Evolutionary conservation across 1,139 yeast species (phyloP), one percentile per base, ranked within the genome.

Genomic region (Blastobotrys apis): DNA sequence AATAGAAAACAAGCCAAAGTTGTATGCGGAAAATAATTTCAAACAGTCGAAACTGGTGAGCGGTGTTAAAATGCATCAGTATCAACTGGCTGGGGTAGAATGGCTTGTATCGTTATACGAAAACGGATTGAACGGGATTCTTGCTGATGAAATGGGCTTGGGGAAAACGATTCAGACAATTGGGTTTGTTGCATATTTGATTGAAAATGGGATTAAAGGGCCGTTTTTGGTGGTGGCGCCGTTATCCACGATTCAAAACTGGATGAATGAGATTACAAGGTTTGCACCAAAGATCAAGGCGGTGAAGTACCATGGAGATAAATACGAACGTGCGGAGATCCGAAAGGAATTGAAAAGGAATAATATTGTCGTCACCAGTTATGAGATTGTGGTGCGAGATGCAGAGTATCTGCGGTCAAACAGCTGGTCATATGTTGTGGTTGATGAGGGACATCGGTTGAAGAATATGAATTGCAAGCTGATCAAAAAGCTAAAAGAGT

Each of bases 131-230:
- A 92, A 92, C 64, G 98, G 98, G 2, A 88, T 92, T 29, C 68
- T 92, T 25, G 97, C 97, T 0, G 97, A 92, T 64, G 97, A 90
- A 63, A 92, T 90, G 97, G 97, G 97, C 0, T 69, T 88, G 33
- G 97, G 98, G n/a, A 90, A 90, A 60, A 92, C 97, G 0, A 65
- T 90, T 10, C 96, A 90, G 62, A 83, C 94, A 37, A 85, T 92
- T 46, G 75, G 95, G 0, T 73, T 90, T 51, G 58, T 90, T 12
- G 78, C 87, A 9, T 86, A 83, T 59, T 69, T 92, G 36, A 75
- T 84, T 36, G 96, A 87, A 54, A 79, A 86, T 59, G 90, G 85
- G 2, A 77, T 87, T 1, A 64, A 66, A 20, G 97, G 97, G 0
- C 96, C 97, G 0, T 90, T 86, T 58, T 67, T 92, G 34, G 74